Base-by-base conservation (phyloP, 768 basidiomycete species). In the Suillus clintonianus region DNA sequence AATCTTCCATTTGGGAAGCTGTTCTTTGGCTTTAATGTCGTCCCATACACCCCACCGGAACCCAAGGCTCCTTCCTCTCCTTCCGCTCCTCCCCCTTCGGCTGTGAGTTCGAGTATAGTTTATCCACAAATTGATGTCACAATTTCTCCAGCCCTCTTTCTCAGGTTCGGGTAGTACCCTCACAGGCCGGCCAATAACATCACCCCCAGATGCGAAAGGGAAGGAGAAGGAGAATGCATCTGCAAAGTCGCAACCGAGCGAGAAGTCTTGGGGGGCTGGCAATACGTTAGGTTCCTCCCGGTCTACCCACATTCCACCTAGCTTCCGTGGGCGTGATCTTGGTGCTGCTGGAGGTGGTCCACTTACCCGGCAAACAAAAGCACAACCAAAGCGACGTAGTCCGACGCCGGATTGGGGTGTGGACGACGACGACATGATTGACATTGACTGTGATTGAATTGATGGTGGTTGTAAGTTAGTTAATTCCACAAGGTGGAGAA, bases 21-120 rank as follows among this genome's bases (percentile, higher is more conserved):
- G 22, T 99, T 99, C 82, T 99, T 99, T 71, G 97, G 97, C 11
- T 99, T 90, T 79, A 91, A 92, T 64, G 85, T 92, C 62, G 79
- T 86, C 2, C 81, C 90, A 1, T 93, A 92, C 72, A 81, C 77
- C 4, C 86, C 87, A 8, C 84, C 88, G 5, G 72, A 78, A 50
- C 68, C 64, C 5, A 62, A 63, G n/a, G 17, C 73, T 39, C 62
- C 78, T 36, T 64, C 37, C 17, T 62, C 72, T 66, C 58, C 80
- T 54, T 42, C 76, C 70, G 64, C 78, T 69, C 65, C 75, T 57
- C 67, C 73, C 22, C 69, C 69, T 59, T 62, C 73, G 36, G 63
- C 77, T 24, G 70, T 80, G 53, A 69, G 79, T 74, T 17, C 2
- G 41, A 15, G 19, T 15, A 43, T 61, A 50, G 2, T 27, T 39